phyloP scores from a whole-genome alignment of 768 basidiomycete species.

The Calvatia gigantea region DNA sequence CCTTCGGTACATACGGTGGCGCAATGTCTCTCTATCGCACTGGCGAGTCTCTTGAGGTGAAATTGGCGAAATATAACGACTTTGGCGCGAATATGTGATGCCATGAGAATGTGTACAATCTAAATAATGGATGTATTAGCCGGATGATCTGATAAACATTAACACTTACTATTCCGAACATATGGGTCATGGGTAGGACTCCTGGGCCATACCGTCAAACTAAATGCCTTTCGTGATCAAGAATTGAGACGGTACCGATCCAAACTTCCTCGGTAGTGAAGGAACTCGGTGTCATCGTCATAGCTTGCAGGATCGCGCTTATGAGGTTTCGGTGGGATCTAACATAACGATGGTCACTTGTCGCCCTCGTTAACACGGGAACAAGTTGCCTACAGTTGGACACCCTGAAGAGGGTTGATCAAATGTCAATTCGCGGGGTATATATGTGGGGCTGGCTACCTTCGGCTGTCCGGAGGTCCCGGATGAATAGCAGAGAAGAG shows the following conservation, averaged over 20 bases:
- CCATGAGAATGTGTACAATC: neutral
- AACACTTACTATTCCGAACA: conserved; percentile 2
- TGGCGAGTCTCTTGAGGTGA: neutral
- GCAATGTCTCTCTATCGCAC: neutral
- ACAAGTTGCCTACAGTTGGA: neutral
- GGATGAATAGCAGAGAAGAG: conserved; percentile 1
- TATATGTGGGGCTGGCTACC: neutral
- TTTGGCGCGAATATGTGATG: neutral
- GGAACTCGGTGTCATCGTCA: conserved; percentile 3
- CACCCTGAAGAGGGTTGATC: neutral
- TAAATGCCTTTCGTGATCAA: neutral
- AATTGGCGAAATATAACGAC: conserved; percentile 1
- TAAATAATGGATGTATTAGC: neutral
- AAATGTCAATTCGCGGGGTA: neutral
- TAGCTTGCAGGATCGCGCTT: conserved; percentile 1
- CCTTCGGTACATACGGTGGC: neutral
- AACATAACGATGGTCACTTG: neutral
- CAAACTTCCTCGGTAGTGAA: neutral
- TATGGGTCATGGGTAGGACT: conserved; percentile 3
- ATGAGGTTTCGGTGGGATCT: neutral
- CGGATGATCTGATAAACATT: neutral
- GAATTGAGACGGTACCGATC: neutral
- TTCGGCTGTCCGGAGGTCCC: conserved; percentile 1
- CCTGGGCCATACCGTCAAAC: neutral
- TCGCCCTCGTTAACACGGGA: neutral